Evolutionary conservation across 2,329 filamentous ascomycete genomes (phyloP).

Genomic region (Scedosporium dehoogii): DNA sequence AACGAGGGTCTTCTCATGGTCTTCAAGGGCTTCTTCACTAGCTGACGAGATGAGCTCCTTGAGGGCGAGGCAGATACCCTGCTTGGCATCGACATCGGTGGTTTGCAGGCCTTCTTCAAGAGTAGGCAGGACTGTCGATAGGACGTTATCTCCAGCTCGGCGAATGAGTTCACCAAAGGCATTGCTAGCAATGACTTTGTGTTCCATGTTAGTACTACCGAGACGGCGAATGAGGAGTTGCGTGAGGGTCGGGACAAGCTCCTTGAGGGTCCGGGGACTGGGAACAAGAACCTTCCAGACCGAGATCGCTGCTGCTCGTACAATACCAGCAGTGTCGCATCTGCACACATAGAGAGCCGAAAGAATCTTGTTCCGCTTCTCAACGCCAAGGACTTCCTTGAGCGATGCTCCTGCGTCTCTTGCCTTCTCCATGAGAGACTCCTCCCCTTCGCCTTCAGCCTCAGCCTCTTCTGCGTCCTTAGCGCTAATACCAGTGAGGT

Average conservation of each 20-base stretch:
- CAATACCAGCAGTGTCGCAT: slow-evolving; percentile 87
- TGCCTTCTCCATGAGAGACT: slow-evolving; percentile 65
- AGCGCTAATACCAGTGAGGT: slow-evolving; percentile 85
- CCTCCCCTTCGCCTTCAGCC: slow-evolving; percentile 54
- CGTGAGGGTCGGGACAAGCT: slow-evolving; percentile 87
- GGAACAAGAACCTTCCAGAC: slow-evolving; percentile 98
- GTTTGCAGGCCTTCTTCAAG: slow-evolving; percentile 84
- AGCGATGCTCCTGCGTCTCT: slow-evolving; percentile 88
- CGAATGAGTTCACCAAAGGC: slow-evolving; percentile 93
- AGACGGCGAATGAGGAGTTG: slow-evolving; percentile 90
- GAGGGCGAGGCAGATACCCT: slow-evolving; percentile 94
- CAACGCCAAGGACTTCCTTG: slow-evolving; percentile 86
- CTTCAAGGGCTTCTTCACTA: slow-evolving; percentile 77
- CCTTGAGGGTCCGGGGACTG: slow-evolving; percentile 84
- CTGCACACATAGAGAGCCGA: slow-evolving; percentile 97
- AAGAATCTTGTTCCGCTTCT: slow-evolving; percentile 92
- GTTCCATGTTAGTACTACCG: slow-evolving; percentile 94
- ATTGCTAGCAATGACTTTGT: slow-evolving; percentile 97
- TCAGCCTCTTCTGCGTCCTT: slow-evolving; percentile 61
- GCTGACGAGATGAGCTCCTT: slow-evolving; percentile 88
- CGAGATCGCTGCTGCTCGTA: slow-evolving; percentile 78
- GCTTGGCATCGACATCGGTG: slow-evolving; percentile 84
- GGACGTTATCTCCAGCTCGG: slow-evolving; percentile 88
- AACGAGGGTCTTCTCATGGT: slow-evolving; percentile 91
- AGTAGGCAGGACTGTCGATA: slow-evolving; percentile 79